A percentile compares a stretch with the other conserved stretches of the same genome.
These are phyloP conservation scores for Sophora flavescens DNA, from an alignment of 306 rosid species.

Conservation along the genomic window DNA sequence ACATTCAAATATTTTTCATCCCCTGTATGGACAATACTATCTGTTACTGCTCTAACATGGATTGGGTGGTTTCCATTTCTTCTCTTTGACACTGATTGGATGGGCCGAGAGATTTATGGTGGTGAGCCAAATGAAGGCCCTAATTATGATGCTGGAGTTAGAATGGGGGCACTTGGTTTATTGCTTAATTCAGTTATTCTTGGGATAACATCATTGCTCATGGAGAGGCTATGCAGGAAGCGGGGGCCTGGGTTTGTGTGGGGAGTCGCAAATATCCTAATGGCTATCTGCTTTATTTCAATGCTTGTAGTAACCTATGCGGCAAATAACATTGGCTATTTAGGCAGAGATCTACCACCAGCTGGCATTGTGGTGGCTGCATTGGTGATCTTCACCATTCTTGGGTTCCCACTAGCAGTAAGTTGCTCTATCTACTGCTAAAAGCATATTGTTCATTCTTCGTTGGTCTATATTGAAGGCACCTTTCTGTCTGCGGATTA, in stretches of 20 bases:
- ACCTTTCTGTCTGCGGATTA: constrained; percentile 21
- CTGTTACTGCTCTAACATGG: constrained; percentile 90
- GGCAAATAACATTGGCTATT: constrained; percentile 62
- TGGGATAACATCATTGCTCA: constrained; percentile 84
- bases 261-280: constrained; percentile 84
- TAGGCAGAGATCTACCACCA: constrained; percentile 71
- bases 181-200: constrained; percentile 90
- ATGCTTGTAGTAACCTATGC: constrained; percentile 78
- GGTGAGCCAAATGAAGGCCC: constrained; percentile 88
- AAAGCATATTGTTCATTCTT: constrained; percentile 39
- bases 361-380: constrained; percentile 70
- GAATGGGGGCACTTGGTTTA: constrained; percentile 96
- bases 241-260: constrained; percentile 93
- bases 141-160: constrained; percentile 75
- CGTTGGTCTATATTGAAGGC: constrained; percentile 1
- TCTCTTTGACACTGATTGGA: constrained; percentile 97
- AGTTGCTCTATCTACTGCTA: constrained; percentile 53
- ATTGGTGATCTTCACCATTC: constrained; percentile 73
- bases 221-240: constrained; percentile 90
- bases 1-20: constrained; percentile 82
- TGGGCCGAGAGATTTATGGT: constrained; percentile 98
- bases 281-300: constrained; percentile 83
- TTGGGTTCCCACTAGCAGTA: constrained; percentile 89
- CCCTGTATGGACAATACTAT: constrained; percentile 75
- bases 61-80: constrained; percentile 95